These are phyloP conservation scores for Eleusine coracana DNA, from an alignment of 176 grass and related monocot species.

Conservation along the genomic window DNA sequence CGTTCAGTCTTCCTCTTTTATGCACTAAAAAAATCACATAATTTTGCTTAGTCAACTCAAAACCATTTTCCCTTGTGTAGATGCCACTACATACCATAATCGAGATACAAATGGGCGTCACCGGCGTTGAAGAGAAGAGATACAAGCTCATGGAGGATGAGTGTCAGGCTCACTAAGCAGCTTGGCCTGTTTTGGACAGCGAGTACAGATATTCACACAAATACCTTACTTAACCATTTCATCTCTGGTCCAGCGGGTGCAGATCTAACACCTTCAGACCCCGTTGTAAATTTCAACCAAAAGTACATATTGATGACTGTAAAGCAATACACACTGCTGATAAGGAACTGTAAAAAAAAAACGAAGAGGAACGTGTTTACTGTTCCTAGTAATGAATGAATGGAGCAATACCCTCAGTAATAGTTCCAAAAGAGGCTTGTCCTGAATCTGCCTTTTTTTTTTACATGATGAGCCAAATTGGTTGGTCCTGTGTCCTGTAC, in stretches of 20 bases:
- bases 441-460: not conserved
- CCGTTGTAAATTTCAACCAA: constrained; percentile 4
- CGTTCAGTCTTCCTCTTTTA: not conserved
- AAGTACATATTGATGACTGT: constrained; percentile 35
- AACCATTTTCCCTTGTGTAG: constrained; percentile 37
- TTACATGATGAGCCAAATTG: not conserved
- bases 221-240: not conserved
- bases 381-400: constrained; percentile 31
- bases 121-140: constrained; percentile 85
- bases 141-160: constrained; percentile 90
- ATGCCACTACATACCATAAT: constrained; percentile 97
- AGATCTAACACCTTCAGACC: not conserved
- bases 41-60: constrained; percentile 11
- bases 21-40: not conserved
- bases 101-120: constrained; percentile 98
- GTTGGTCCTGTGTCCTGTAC: not conserved
- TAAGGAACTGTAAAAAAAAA: constrained; percentile 31
- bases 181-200: constrained; percentile 1
- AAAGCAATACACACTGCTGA: constrained; percentile 9
- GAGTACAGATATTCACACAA: constrained; percentile 38
- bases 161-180: not conserved
- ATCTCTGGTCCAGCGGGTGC: not conserved
- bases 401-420: not conserved
- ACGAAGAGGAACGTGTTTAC: not conserved
- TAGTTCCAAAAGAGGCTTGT: not conserved